Evolutionary conservation across 352 stramenopile genomes (phyloP), one percentile per base, ranked within the genome.

Genomic region (Paralagenidium karlingii): DNA sequence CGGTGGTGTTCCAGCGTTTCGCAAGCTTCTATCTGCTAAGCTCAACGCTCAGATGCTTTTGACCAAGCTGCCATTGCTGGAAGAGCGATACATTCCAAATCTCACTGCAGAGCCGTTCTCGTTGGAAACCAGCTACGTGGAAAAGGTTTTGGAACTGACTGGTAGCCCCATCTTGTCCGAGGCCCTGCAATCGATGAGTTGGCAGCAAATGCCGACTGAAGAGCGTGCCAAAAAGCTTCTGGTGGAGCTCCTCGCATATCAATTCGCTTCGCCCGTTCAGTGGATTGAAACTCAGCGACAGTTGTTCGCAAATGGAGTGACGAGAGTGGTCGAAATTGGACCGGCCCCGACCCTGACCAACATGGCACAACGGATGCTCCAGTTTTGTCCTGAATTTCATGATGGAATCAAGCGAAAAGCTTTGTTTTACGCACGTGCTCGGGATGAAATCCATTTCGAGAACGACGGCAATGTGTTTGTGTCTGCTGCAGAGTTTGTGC

Each of bases 241-340:
- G 6, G 71, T 91, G 22, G 81, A 94, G 60, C 53, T 94, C 11
- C 43, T 94, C 20, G 78, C 78, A 19, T 91, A 91, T 58, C 81
- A 94, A 54, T 92, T 94, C 43, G 81, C 81, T 18, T 90, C 70
- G 5, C 81, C 81, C 3, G 78, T 94, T 12, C 79, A 88, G 47
- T 94, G 81, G 81, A 94, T 94, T 40, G 82, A 87, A 56, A 90
- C 80, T 4, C 80, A 92, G 53, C 51, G 58, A 27, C 58, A 79
- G 30, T 43, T 94, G 38, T 90, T 94, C 48, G 66, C 65, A 21
- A 31, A 63, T 8, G 63, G 64, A 11, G 68, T 87, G 28, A 51
- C 55, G n/a, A 63, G 77, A 16, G 79, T 90, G 26, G 53, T 94
- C 15, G 80, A 94, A 55, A 86, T 94, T 45, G 77, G 80, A 15